Evolutionary conservation across 148 eudicot genomes (phyloP).

Genomic region (Nyssa sinensis): DNA sequence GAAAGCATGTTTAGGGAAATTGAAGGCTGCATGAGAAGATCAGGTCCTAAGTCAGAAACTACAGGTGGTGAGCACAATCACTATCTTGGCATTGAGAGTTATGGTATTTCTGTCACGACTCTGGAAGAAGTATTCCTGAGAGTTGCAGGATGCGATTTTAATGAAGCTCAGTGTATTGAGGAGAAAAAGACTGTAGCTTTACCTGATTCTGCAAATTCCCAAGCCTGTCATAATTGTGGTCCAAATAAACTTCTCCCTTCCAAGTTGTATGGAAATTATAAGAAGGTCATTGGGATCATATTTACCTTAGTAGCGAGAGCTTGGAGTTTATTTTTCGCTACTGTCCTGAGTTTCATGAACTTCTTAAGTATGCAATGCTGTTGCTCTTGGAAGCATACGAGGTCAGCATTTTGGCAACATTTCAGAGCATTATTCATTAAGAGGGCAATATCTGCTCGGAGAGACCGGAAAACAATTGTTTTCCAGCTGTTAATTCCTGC

Average conservation of each 20-base stretch:
- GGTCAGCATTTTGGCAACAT: conserved; percentile 91
- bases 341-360: conserved; percentile 47
- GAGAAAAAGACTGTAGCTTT: conserved; percentile 24
- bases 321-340: conserved; percentile 41
- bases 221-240: conserved; percentile 37
- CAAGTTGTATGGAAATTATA: conserved; percentile 45
- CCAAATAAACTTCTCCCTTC: conserved; percentile 29
- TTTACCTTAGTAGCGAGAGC: conserved; percentile 47
- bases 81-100: conserved; percentile 79
- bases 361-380: conserved; percentile 68
- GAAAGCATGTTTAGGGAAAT: conserved; percentile 92
- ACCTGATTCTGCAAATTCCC: conserved; percentile 36
- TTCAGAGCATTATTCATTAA: conserved; percentile 79
- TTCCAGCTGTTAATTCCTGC: conserved; percentile 95
- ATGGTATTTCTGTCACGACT: conserved; percentile 95
- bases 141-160: conserved; percentile 85
- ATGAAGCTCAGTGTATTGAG: conserved; percentile 47
- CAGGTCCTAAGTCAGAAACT: conserved; percentile 34
- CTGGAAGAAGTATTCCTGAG: conserved; percentile 95
- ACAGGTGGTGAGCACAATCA: conserved; percentile 29
- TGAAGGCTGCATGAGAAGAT: conserved; percentile 71
- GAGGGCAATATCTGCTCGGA: conserved; percentile 80
- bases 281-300: conserved; percentile 39
- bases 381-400: conserved; percentile 53
- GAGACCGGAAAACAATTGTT: conserved; percentile 87